Evolutionary conservation across 257 asterid genomes (phyloP), one percentile per base, ranked within the genome.

Genomic region (Plantago ovata): DNA sequence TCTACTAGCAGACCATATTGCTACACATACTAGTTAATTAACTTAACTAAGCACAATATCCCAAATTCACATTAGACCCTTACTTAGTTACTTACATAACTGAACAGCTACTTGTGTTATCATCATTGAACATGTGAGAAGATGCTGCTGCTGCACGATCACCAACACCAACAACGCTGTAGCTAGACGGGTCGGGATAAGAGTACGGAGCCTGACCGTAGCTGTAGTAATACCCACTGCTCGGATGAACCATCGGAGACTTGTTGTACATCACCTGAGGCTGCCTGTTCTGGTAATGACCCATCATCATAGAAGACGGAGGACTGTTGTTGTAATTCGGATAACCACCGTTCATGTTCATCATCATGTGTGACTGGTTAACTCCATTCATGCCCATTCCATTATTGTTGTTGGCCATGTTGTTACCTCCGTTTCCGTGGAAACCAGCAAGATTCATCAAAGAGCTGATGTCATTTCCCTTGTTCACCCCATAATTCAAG

Each of bases 391-490:
- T 61, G n/a, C 40, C 62, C 33, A 49, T 28, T 6, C 50, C 57
- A 52, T 28, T 53, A 18, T 49, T 13, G 54, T 50, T 63, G 50
- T 65, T 32, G 39, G 73, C 65, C 44, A 24, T 53, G 42, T 45
- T 60, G n/a, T 43, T 73, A 20, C 32, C 75, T 0, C 78, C 79
- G 20, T 76, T 70, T 10, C 82, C 91, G 61, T 82, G 77, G 33
- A 84, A 80, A 7, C 94, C 87, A 38, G 89, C 96, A 57, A 80
- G 81, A 69, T 78, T 80, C 91, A 84, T 87, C 84, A 84, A 71
- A 1, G 72, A 14, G 36, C 60, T 80, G 4, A 87, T 60, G 56
- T 76, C 89, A 40, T 77, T 78, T 16, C 45, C 82, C 58, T 53
- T 66, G 64, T 57, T 76, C 1, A 51, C 84, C 9, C 66, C 80